Evolutionary conservation across 2,329 filamentous ascomycete genomes (phyloP), one percentile per base, ranked within the genome.

Genomic region (Pestalotiopsis sp.): DNA sequence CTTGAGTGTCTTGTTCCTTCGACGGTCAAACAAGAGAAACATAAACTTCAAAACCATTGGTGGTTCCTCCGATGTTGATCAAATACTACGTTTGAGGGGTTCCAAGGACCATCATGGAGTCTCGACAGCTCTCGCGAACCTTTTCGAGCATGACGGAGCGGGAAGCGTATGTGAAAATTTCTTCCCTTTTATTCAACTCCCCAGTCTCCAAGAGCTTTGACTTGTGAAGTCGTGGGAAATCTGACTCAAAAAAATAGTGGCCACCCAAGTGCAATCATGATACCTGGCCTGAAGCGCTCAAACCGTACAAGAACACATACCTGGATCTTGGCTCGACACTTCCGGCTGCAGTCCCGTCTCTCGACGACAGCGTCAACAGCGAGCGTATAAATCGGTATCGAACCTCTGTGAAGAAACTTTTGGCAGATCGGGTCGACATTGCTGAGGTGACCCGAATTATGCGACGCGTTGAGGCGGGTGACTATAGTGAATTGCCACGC

Each of bases 401-500:
- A 3, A 13, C 58, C 11, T 36, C 4, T 11, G 27, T 60, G 27
- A 20, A 4, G 14, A 36, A 17, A 14, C 58, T 60, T 2, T 2
- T 60, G 11, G 27, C 23, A 23, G 58, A 38, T 13, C 20, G 27
- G 9, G 25, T 60, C 14, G 7, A 13, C 17, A 60, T 27, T 27
- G 14, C 14, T 5, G 17, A 27, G 12, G 27, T 36, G 11, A 9
- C 2, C 20, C 12, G 25, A 2, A 13, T 36, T 5, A 31, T 60
- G 58, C 23, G 17, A n/a, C 23, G 11, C 1, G 17, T 60, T 2
- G 74, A 76, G 17, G 69, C 72, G 3, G 76, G 76, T 1, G 67
- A 71, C 5, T 78, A 71, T 74, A 72, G 74, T 45, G 64, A 71
- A 7, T 71, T 78, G 60, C 71, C 74, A 1, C 71, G 73, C 3